Evolutionary conservation across 2,329 filamentous ascomycete genomes (phyloP).

Genomic region (Neopestalotiopsis sp.): DNA sequence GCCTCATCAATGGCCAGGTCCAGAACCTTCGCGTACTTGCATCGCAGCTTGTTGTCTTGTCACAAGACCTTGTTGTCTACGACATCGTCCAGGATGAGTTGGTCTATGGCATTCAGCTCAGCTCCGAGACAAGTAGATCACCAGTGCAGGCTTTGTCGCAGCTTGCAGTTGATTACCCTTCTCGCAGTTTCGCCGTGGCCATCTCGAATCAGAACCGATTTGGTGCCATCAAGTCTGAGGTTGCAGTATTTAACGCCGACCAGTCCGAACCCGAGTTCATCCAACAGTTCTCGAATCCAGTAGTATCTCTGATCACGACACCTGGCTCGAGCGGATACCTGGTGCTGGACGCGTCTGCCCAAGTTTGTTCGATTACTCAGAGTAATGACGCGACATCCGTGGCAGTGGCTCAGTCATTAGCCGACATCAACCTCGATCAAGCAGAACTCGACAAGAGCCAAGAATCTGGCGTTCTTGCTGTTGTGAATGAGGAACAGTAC

Average conservation of each 20-base stretch:
- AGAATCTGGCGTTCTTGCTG: constrained; percentile 31
- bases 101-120: constrained; percentile 67
- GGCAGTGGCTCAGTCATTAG: constrained; percentile 58
- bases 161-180: constrained; percentile 72
- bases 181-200: constrained; percentile 70
- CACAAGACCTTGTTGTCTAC: constrained; percentile 77
- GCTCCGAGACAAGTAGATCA: constrained; percentile 39
- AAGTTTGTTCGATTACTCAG: constrained; percentile 68
- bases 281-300: constrained; percentile 59
- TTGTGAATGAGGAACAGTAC: constrained; percentile 45
- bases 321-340: constrained; percentile 73
- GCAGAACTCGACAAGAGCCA: constrained; percentile 32
- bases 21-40: constrained; percentile 74
- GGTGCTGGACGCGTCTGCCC: constrained; percentile 75
- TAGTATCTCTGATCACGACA: constrained; percentile 71
- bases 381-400: constrained; percentile 60
- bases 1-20: constrained; percentile 68
- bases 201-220: constrained; percentile 40
- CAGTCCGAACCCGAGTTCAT: constrained; percentile 63
- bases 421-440: constrained; percentile 55
- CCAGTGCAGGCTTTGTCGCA: constrained; percentile 57
- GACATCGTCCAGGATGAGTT: constrained; percentile 82
- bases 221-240: constrained; percentile 50
- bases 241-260: constrained; percentile 72
- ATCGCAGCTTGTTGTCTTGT: constrained; percentile 76